Percentiles rank a stretch among this genome's conserved stretches.
These are phyloP conservation scores for Fusarium sp. DNA, from an alignment of 2,329 filamentous ascomycete species.

Conservation along the genomic window DNA sequence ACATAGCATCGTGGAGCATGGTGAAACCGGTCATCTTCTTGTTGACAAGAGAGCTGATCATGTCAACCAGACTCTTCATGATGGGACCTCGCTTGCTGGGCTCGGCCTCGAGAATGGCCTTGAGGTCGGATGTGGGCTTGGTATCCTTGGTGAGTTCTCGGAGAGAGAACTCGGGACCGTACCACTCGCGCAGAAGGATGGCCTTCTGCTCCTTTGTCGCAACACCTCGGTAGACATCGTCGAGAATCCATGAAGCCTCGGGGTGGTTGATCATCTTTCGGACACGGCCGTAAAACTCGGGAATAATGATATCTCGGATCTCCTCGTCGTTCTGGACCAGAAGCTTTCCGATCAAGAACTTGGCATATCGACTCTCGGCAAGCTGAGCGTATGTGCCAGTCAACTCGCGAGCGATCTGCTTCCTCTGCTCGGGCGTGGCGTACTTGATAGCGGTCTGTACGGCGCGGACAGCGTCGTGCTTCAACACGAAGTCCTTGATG, in stretches of 20 bases:
- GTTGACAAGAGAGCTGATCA: conserved; percentile 93
- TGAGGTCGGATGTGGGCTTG: conserved; percentile 74
- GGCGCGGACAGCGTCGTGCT: conserved; percentile 97
- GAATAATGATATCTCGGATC: conserved; percentile 88
- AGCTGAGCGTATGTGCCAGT: conserved; percentile 85
- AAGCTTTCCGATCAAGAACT: conserved; percentile 96
- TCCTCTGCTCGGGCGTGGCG: conserved; percentile 84
- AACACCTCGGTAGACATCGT: conserved; percentile 93
- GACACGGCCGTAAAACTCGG: conserved; percentile 95
- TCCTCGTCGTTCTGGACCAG: conserved; percentile 91
- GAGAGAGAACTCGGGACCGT: conserved; percentile 90
- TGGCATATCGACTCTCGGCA: conserved; percentile 95
- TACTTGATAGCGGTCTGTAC: conserved; percentile 98
- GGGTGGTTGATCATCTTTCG: conserved; percentile 94
- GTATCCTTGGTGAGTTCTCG: conserved; percentile 71
- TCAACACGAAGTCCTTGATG: conserved; percentile 96
- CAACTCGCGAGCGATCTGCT: conserved; percentile 87
- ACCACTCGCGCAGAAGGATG: conserved; percentile 91
- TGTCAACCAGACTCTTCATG: conserved; percentile 84
- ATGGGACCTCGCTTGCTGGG: conserved; percentile 90
- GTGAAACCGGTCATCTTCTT: conserved; percentile 98
- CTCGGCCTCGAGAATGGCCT: conserved; percentile 77
- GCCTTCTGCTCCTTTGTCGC: conserved; percentile 89
- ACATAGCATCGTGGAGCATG: conserved; percentile 97
- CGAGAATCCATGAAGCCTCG: conserved; percentile 96